phyloP scores from a whole-genome alignment of 495 filamentous ascomycete genomes.

The Neurospora sp. region DNA sequence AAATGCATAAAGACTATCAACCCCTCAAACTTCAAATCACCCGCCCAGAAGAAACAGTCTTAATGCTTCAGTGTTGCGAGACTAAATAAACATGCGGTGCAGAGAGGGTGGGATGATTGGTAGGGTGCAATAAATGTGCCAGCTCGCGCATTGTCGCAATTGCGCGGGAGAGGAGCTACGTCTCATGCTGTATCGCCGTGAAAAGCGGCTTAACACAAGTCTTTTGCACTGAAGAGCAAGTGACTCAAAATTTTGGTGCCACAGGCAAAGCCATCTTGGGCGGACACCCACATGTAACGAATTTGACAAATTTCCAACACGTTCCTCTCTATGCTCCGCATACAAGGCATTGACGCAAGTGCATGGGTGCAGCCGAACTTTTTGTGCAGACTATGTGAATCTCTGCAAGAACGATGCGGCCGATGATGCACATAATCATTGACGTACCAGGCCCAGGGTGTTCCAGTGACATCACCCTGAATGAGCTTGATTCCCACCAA shows the following conservation, averaged over 20 bases:
- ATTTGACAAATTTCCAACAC: constrained; percentile 5
- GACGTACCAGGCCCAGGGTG: constrained; percentile 5
- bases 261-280: background rate
- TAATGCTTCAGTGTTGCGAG: background rate
- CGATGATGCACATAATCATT: constrained; percentile 7
- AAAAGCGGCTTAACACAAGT: constrained; percentile 7
- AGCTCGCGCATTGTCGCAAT: constrained; percentile 10
- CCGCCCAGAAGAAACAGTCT: background rate
- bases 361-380: constrained; percentile 17
- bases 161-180: constrained; percentile 16
- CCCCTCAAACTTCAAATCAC: background rate
- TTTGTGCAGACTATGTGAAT: constrained; percentile 4
- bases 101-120: background rate
- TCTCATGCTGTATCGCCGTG: constrained; percentile 17
- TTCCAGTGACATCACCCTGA: constrained; percentile 13
- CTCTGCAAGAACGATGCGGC: constrained; percentile 1
- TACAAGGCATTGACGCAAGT: constrained; percentile 23
- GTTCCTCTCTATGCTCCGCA: constrained; percentile 7
- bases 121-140: background rate
- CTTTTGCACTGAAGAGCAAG: background rate
- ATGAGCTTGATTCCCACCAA: background rate
- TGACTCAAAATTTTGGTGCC: constrained; percentile 9
- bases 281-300: constrained; percentile 10
- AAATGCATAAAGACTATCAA: background rate
- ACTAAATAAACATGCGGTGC: background rate